phyloP scores from a whole-genome alignment of 1,284 basidiomycete genomes.

The Leccinum subrobustum region DNA sequence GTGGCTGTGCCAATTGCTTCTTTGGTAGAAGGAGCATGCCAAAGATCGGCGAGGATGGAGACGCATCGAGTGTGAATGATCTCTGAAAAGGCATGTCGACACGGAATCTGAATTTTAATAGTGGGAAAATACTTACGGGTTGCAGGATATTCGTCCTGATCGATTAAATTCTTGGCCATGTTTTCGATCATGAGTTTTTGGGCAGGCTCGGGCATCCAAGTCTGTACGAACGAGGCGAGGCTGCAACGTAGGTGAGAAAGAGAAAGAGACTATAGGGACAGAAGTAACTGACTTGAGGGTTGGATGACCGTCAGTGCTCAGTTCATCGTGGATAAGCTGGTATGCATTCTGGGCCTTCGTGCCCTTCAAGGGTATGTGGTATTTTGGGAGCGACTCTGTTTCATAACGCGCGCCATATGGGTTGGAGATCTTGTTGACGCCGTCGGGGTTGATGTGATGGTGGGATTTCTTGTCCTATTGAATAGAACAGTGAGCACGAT shows the following conservation, averaged over 20 bases:
- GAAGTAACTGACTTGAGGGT: slow-evolving; percentile 41
- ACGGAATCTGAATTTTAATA: background rate
- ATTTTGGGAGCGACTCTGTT: slow-evolving; percentile 65
- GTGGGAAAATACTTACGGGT: slow-evolving; percentile 50
- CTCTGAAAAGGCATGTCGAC: slow-evolving; percentile 38
- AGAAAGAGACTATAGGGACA: background rate
- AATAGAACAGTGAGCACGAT: background rate
- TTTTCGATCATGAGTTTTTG: slow-evolving; percentile 81
- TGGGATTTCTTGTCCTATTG: slow-evolving; percentile 47
- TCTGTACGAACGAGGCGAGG: slow-evolving; percentile 78
- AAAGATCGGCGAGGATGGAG: slow-evolving; percentile 88
- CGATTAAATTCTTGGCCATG: slow-evolving; percentile 87
- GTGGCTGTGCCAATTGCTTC: slow-evolving; percentile 89
- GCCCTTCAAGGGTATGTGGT: slow-evolving; percentile 62
- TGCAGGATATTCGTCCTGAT: slow-evolving; percentile 90
- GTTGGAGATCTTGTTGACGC: slow-evolving; percentile 37
- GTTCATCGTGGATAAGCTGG: slow-evolving; percentile 84
- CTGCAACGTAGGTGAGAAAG: slow-evolving; percentile 67
- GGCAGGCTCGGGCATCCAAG: slow-evolving; percentile 65
- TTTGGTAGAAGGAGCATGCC: slow-evolving; percentile 79
- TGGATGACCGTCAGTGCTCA: slow-evolving; percentile 67
- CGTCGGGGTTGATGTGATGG: slow-evolving; percentile 40
- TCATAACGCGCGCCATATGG: slow-evolving; percentile 68
- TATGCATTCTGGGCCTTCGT: slow-evolving; percentile 60
- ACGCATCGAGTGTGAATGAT: slow-evolving; percentile 79